Conservation (phyloP, 2,329 filamentous ascomycete species). For the Fusarium sp. region DNA sequence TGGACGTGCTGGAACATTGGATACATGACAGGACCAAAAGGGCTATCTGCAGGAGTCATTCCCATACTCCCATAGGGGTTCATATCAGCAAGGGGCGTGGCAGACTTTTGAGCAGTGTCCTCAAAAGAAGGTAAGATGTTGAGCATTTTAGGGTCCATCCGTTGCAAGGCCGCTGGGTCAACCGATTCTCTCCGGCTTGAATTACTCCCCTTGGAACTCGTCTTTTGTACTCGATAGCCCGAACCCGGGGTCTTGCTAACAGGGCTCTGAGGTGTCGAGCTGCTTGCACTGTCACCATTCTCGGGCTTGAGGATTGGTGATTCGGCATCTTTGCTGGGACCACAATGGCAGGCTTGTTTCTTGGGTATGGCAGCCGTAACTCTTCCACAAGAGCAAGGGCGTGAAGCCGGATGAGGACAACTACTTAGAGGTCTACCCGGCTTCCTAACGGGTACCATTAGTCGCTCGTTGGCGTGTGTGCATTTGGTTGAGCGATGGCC, state of each 20-base stretch:
- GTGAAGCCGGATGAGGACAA: slow-evolving; percentile 74
- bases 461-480: slow-evolving; percentile 73
- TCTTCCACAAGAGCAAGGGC: slow-evolving; percentile 70
- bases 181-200: slow-evolving; percentile 61
- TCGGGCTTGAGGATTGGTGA: slow-evolving; percentile 41
- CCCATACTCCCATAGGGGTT: slow-evolving; percentile 47
- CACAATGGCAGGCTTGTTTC: slow-evolving; percentile 68
- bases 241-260: slow-evolving; percentile 46
- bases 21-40: slow-evolving; percentile 48
- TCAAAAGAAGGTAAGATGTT: slow-evolving; percentile 59
- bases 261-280: slow-evolving; percentile 48
- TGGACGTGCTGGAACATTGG: slow-evolving; percentile 50
- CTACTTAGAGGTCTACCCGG: slow-evolving; percentile 77
- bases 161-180: slow-evolving; percentile 61
- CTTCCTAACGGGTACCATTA: slow-evolving; percentile 78
- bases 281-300: slow-evolving; percentile 43
- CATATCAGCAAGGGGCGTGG: slow-evolving; percentile 40
- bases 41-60: slow-evolving; percentile 44
- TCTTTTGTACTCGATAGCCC: slow-evolving; percentile 61
- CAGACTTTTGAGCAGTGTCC: slow-evolving; percentile 45
- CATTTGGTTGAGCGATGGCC: slow-evolving; percentile 82
- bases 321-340: slow-evolving; percentile 49
- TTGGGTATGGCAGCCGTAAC: slow-evolving; percentile 74
- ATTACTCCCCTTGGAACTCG: slow-evolving; percentile 51
- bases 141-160: slow-evolving; percentile 65